These are phyloP conservation scores for Abelmoschus esculentus DNA, from an alignment of 345 rosid genomes.

Conservation along the genomic window DNA sequence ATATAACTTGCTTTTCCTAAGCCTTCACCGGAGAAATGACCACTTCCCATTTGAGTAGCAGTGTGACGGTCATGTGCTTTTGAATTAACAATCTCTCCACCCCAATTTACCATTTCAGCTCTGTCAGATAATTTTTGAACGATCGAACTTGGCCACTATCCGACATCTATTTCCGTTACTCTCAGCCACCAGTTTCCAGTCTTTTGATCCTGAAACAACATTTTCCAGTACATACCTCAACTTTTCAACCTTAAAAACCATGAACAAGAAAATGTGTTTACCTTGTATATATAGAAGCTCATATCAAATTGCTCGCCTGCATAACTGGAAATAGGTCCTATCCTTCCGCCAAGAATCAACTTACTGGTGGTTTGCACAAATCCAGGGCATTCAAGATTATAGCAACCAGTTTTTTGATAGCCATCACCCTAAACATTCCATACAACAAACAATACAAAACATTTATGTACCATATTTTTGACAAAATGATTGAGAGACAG, in stretches of 20 bases:
- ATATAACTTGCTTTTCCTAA: constrained; percentile 27
- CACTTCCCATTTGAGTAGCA: constrained; percentile 48
- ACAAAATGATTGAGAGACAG: neutral
- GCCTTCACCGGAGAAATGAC: constrained; percentile 40
- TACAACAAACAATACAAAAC: neutral
- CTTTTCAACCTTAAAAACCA: neutral
- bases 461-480: too few species aligned
- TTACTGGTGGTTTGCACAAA: constrained; percentile 19
- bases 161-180: constrained; percentile 14
- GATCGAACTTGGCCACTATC: constrained; percentile 43
- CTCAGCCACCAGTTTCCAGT: constrained; percentile 43
- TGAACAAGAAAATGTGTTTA: neutral
- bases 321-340: constrained; percentile 20
- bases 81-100: constrained; percentile 32
- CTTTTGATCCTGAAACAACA: constrained; percentile 24
- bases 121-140: constrained; percentile 23
- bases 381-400: constrained; percentile 27
- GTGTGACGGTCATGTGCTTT: constrained; percentile 17
- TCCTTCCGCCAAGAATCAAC: constrained; percentile 1
- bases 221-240: neutral
- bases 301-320: constrained; percentile 11
- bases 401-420: constrained; percentile 21
- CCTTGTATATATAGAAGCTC: constrained; percentile 10
- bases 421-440: constrained; percentile 19
- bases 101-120: constrained; percentile 31